phyloP scores from a whole-genome alignment of 805 yeast species.

The Myxozyma melibiosi region DNA sequence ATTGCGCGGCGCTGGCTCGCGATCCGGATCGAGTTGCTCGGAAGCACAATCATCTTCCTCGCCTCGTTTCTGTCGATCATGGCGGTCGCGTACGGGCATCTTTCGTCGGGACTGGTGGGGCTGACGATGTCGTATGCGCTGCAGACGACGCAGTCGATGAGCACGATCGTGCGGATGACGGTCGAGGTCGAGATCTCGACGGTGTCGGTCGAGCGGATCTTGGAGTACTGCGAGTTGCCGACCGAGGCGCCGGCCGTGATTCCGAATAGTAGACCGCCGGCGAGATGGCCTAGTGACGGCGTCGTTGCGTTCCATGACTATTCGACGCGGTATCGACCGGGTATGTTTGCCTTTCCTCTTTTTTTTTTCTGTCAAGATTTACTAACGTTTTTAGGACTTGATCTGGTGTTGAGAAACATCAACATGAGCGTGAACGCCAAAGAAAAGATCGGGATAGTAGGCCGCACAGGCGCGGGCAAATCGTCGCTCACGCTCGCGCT shows the following conservation, averaged over 20 bases:
- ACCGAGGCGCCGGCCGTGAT: slow-evolving; percentile 81
- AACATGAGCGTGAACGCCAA: slow-evolving; percentile 62
- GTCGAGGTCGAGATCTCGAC: slow-evolving; percentile 97
- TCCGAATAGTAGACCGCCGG: slow-evolving; percentile 65
- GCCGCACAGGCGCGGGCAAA: slow-evolving; percentile 97
- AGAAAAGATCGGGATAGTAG: slow-evolving; percentile 93
- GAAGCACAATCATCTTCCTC: slow-evolving; percentile 81
- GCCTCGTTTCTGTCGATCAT: slow-evolving; percentile 81
- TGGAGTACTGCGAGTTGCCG: slow-evolving; percentile 74
- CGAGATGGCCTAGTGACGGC: slow-evolving; percentile 74
- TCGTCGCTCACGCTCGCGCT: slow-evolving; percentile 81
- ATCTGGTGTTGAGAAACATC: slow-evolving; percentile 71
- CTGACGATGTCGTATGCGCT: slow-evolving; percentile 89
- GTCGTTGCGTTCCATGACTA: slow-evolving; percentile 67
- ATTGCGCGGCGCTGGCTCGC: slow-evolving; percentile 97
- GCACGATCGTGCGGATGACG: slow-evolving; percentile 98
- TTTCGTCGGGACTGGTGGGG: slow-evolving; percentile 93
- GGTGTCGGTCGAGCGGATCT: slow-evolving; percentile 91
- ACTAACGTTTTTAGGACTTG: slow-evolving; percentile 55
- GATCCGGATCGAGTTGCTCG: slow-evolving; percentile 85
- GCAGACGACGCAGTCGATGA: slow-evolving; percentile 86
- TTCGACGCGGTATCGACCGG: slow-evolving; percentile 81
- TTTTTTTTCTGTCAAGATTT: neutral
- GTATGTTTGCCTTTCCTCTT: neutral
- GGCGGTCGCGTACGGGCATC: slow-evolving; percentile 63